phyloP scores from a whole-genome alignment of 139 green algal genomes.

The Micractinium conductrix region DNA sequence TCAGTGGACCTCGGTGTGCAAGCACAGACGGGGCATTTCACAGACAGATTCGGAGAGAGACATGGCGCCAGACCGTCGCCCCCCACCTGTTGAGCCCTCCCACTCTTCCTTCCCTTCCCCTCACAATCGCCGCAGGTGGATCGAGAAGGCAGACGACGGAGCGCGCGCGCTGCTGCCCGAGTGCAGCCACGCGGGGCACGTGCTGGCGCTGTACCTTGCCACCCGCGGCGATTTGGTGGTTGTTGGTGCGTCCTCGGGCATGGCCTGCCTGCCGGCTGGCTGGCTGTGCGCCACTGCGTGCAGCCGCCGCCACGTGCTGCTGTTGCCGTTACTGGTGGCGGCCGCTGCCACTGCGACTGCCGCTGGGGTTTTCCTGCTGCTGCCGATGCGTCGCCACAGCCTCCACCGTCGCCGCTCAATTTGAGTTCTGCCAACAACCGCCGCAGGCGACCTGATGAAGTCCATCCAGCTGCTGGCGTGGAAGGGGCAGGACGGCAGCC shows the following conservation, averaged over 20 bases:
- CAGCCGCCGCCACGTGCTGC: too few species aligned
- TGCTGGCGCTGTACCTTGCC: constrained; percentile 86
- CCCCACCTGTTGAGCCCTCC: too few species aligned
- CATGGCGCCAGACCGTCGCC: too few species aligned
- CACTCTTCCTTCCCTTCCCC: too few species aligned
- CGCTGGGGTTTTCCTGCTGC: not conserved
- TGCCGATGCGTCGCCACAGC: not conserved
- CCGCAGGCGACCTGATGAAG: constrained; percentile 95
- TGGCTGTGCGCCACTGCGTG: not conserved
- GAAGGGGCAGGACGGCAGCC: constrained; percentile 56
- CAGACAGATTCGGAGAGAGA: too few species aligned
- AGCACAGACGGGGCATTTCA: too few species aligned
- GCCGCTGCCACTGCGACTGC: not conserved
- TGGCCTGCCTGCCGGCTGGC: not conserved
- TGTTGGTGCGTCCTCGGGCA: constrained; percentile 61
- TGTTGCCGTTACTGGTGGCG: not conserved
- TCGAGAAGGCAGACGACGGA: constrained; percentile 50
- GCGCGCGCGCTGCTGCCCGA: constrained; percentile 75
- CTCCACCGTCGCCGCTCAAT: not conserved
- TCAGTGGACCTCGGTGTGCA: too few species aligned
- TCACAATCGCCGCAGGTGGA: constrained; percentile 30
- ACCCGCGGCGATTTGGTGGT: constrained; percentile 88
- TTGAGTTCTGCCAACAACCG: not conserved
- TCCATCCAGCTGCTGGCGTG: constrained; percentile 89
- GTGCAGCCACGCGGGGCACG: constrained; percentile 77